Evolutionary conservation across 208 protist species (phyloP), one percentile per base, ranked within the genome.

Genomic region (Crithidia fasciculata): DNA sequence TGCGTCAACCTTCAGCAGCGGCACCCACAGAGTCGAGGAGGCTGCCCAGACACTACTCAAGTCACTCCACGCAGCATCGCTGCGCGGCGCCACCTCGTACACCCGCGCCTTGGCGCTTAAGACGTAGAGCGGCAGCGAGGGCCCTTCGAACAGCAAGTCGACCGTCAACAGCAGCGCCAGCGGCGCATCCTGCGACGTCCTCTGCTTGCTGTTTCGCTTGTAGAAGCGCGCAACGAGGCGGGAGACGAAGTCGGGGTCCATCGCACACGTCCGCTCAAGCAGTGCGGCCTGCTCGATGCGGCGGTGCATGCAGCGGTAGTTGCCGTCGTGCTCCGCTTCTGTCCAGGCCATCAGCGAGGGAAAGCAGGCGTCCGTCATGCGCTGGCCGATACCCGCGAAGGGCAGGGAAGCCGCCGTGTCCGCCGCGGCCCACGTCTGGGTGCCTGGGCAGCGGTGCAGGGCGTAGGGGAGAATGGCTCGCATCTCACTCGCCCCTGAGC

Each of bases 351-450:
- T 86, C 40, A 96, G 74, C 2, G 80, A 70, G 1, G 92, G 89
- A 40, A 94, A 88, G 76, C 92, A 96, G 16, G 83, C 82, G 67
- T 96, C 92, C 4, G 92, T 96, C 19, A 73, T 50, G 44, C 92
- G 89, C 76, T 96, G 92, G 16, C 77, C 78, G 10, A 96, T 82
- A 9, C 82, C 92, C 13, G 79, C 78, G 66, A 84, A 92, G 10
- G 66, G 59, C 43, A 85, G 74, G 2, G 80, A 66, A 5, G 55
- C 76, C 12, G 56, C 69, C 0, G 60, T 67, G 52, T 60, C 54
- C 36, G 12, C 39, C 3, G 62, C 49, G 9, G 40, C 40, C 64
- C 69, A 74, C 39, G 47, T 13, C 19, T 44, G 58, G 53, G 58
- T 57, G 2, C 8, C 6, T 0, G 41, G 45, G 18, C 45, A 28